Evolutionary conservation across 108 stramenopile genomes (phyloP).

Genomic region (Cyclostephanos invisitatus): DNA sequence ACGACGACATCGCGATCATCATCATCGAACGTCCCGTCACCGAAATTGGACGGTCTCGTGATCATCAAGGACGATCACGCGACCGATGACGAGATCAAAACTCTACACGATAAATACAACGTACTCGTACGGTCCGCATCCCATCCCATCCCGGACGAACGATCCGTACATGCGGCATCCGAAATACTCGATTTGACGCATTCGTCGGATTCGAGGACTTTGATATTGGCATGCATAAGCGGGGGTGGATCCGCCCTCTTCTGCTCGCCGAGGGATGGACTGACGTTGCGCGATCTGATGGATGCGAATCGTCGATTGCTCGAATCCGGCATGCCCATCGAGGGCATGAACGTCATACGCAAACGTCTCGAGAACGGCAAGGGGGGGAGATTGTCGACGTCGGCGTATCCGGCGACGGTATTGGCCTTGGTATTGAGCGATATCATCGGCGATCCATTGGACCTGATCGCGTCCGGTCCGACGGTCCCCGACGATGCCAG

Average conservation of each 20-base stretch:
- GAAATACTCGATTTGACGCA: slow-evolving; percentile 56
- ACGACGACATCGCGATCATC: background rate
- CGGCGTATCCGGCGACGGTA: slow-evolving; percentile 62
- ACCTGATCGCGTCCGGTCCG: slow-evolving; percentile 88
- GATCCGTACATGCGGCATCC: slow-evolving; percentile 63
- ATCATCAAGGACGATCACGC: slow-evolving; percentile 89
- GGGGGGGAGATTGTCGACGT: slow-evolving; percentile 69
- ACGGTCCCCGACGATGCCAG: slow-evolving; percentile 76
- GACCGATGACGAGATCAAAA: slow-evolving; percentile 55
- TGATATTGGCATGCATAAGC: slow-evolving; percentile 75
- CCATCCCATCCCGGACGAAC: slow-evolving; percentile 84
- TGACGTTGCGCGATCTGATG: slow-evolving; percentile 69
- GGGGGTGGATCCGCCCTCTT: slow-evolving; percentile 87
- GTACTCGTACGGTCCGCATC: slow-evolving; percentile 61
- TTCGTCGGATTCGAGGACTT: slow-evolving; percentile 42
- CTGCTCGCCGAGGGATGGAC: slow-evolving; percentile 61
- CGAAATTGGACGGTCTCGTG: slow-evolving; percentile 56
- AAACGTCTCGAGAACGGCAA: slow-evolving; percentile 81
- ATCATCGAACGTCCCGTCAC: background rate
- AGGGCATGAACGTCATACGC: slow-evolving; percentile 84
- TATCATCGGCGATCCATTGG: slow-evolving; percentile 88
- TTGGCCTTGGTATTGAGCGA: slow-evolving; percentile 70
- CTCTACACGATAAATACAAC: slow-evolving; percentile 44
- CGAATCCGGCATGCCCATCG: slow-evolving; percentile 78
- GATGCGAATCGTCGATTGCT: slow-evolving; percentile 60